These are phyloP conservation scores for Pseudogymnoascus sp. DNA, from an alignment of 2,329 filamentous ascomycete species.

Conservation along the genomic window DNA sequence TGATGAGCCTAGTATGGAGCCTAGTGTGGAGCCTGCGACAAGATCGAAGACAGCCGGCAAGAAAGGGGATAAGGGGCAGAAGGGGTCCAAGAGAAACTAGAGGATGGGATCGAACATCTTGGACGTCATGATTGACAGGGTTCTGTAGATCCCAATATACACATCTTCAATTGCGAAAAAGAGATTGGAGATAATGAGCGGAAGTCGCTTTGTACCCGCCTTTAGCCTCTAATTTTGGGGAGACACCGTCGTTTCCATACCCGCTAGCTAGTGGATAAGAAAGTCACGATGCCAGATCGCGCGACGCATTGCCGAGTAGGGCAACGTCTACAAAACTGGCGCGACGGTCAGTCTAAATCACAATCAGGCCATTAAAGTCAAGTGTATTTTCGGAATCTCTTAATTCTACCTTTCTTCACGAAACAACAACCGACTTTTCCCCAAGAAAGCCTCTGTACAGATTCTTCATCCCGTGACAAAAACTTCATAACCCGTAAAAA, in stretches of 20 bases:
- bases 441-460: not conserved
- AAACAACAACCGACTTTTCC: not conserved
- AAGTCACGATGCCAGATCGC: constrained; percentile 4
- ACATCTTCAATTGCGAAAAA: not conserved
- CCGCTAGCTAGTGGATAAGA: constrained; percentile 11
- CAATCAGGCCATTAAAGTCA: not conserved
- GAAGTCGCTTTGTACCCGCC: constrained; percentile 9
- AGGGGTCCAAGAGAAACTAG: constrained; percentile 11
- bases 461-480: not conserved
- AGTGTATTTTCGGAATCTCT: not conserved
- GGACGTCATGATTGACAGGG: constrained; percentile 11
- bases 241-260: not conserved
- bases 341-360: not conserved
- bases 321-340: constrained; percentile 4
- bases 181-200: constrained; percentile 1
- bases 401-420: not conserved
- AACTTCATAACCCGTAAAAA: not conserved
- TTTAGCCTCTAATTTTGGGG: constrained; percentile 6
- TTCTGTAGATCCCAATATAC: constrained; percentile 10
- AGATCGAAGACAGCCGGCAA: not conserved
- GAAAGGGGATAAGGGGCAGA: constrained; percentile 5
- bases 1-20: not conserved
- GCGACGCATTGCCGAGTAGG: constrained; percentile 11
- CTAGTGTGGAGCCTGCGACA: not conserved
- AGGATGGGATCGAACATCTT: not conserved